Percentiles rank a stretch among this genome's conserved stretches.
These are phyloP conservation scores for Salvia splendens DNA, from an alignment of 257 asterid species.

Conservation along the genomic window DNA sequence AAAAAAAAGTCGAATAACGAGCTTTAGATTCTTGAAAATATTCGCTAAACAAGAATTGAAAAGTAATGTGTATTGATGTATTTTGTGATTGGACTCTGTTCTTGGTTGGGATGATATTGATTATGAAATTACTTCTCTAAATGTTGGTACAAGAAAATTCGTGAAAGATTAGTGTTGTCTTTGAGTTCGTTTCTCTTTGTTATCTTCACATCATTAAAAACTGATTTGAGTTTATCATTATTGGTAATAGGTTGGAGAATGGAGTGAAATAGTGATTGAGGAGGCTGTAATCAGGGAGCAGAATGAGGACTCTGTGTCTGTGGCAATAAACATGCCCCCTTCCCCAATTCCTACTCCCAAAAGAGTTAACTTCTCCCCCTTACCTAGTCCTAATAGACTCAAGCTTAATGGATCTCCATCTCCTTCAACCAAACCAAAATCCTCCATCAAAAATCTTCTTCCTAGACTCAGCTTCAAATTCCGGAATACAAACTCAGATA, in stretches of 20 bases:
- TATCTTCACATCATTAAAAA: not conserved
- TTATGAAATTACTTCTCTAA: not conserved
- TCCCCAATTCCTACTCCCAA: constrained; percentile 69
- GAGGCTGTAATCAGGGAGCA: constrained; percentile 42
- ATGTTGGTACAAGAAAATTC: not conserved
- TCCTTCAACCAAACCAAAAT: constrained; percentile 55
- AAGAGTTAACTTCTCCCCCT: constrained; percentile 79
- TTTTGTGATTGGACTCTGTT: constrained; percentile 23
- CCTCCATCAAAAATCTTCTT: constrained; percentile 59
- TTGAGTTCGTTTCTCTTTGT: not conserved
- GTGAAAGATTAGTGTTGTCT: not conserved
- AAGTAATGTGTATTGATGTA: not conserved
- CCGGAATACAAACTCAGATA: constrained; percentile 59
- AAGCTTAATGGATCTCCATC: constrained; percentile 57
- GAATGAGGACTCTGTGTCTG: constrained; percentile 53
- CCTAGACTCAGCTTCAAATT: constrained; percentile 83
- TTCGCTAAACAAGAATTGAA: constrained; percentile 3
- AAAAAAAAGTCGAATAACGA: not conserved
- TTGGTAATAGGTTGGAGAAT: constrained; percentile 51
- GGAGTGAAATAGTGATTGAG: constrained; percentile 72
- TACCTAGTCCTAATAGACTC: constrained; percentile 65
- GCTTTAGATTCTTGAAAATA: constrained; percentile 4
- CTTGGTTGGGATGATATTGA: not conserved
- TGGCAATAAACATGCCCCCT: constrained; percentile 56
- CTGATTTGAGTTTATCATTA: not conserved